phyloP scores from a whole-genome alignment of 1,284 basidiomycete species.

The Irpex rosettiformis region DNA sequence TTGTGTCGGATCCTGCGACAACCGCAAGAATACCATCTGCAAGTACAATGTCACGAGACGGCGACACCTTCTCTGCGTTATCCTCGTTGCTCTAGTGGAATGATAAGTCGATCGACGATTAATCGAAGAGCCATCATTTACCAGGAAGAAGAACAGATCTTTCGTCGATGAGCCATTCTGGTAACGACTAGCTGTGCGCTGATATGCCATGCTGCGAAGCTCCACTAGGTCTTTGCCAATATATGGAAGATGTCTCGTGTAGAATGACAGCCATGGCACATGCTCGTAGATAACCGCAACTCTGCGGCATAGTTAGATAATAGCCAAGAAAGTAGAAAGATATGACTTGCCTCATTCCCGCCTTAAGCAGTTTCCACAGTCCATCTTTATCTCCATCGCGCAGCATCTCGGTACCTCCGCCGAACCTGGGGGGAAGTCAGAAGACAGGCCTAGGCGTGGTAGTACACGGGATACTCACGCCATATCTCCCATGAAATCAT shows the following conservation, averaged over 20 bases:
- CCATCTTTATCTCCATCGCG: slow-evolving; percentile 12
- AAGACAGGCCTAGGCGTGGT: background rate
- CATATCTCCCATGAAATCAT: slow-evolving; percentile 63
- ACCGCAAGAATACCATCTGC: slow-evolving; percentile 12
- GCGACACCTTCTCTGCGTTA: background rate
- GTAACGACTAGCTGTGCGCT: slow-evolving; percentile 24
- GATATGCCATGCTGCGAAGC: slow-evolving; percentile 33
- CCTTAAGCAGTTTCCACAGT: slow-evolving; percentile 9
- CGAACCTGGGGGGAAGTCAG: slow-evolving; percentile 6
- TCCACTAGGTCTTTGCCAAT: slow-evolving; percentile 28
- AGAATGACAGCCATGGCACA: slow-evolving; percentile 39
- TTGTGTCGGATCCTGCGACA: slow-evolving; percentile 32
- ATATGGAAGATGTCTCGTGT: slow-evolving; percentile 27
- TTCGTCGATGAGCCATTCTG: slow-evolving; percentile 29
- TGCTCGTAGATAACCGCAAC: slow-evolving; percentile 27
- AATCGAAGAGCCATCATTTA: background rate
- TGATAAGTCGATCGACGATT: background rate
- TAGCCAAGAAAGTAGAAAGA: background rate
- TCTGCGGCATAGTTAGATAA: background rate
- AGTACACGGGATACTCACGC: slow-evolving; percentile 36
- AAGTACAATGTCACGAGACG: background rate
- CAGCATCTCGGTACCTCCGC: slow-evolving; percentile 16
- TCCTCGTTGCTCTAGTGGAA: slow-evolving; percentile 1
- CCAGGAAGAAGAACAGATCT: slow-evolving; percentile 8
- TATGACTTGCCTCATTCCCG: slow-evolving; percentile 7